These are phyloP conservation scores for Lepidopterella palustris DNA, from an alignment of 495 filamentous ascomycete genomes.

Conservation along the genomic window DNA sequence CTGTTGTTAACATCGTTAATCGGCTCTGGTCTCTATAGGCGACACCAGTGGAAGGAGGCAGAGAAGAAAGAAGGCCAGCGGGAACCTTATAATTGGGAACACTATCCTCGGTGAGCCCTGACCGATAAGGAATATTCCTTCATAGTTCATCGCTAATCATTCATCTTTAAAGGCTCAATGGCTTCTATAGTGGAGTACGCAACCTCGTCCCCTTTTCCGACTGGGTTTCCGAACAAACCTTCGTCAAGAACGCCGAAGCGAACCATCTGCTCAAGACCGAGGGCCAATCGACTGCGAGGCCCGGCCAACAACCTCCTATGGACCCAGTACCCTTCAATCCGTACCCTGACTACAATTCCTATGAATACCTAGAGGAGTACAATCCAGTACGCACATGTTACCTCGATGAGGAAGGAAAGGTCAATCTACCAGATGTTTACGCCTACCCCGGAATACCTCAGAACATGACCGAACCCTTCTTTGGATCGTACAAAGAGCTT, in stretches of 20 bases:
- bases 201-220: constrained; percentile 30
- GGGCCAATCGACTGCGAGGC: background rate
- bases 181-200: constrained; percentile 36
- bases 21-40: constrained; percentile 27
- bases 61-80: constrained; percentile 13
- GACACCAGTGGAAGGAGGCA: constrained; percentile 9
- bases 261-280: background rate
- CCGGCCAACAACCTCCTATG: constrained; percentile 29
- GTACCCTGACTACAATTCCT: constrained; percentile 33
- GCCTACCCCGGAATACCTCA: constrained; percentile 41
- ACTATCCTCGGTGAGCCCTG: constrained; percentile 28
- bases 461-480: constrained; percentile 34
- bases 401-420: constrained; percentile 32
- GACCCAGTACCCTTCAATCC: constrained; percentile 36
- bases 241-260: constrained; percentile 6
- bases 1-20: constrained; percentile 28
- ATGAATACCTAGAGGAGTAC: constrained; percentile 30
- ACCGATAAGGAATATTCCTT: background rate
- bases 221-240: constrained; percentile 31
- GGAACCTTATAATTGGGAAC: constrained; percentile 34
- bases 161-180: constrained; percentile 25
- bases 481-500: constrained; percentile 37
- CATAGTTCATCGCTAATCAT: constrained; percentile 7
- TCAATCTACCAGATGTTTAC: constrained; percentile 35
- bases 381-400: constrained; percentile 35